Evolutionary conservation across 768 basidiomycete species (phyloP), one percentile per base, ranked within the genome.

Genomic region (Mycena floridula): DNA sequence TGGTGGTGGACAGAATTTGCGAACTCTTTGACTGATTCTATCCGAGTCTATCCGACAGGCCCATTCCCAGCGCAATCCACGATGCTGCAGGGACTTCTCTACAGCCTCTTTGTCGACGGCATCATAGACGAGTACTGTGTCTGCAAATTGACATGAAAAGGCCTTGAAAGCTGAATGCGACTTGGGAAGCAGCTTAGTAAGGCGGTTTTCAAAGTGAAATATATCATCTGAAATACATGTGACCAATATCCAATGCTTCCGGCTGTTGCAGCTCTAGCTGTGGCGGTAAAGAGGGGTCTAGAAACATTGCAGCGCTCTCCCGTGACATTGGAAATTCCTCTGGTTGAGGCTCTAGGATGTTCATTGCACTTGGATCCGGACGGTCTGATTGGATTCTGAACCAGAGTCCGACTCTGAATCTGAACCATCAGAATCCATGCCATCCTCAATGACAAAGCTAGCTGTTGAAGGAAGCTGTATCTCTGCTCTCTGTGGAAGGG

Each of bases 71-170:
- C 16, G n/a, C 6, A 44, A 25, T 7, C 37, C 50, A n/a, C 48
- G 48, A 27, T 45, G 11, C 20, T 44, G 15, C 15, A 51, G 41
- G 11, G 48, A 23, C 22, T 36, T 40, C 4, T 44, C 40, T 3
- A 51, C 50, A 4, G 40, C 37, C 0, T 25, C 30, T 25, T 43
- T 40, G 28, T 51, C 50, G n/a, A 30, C 27, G 3, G n/a, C 22
- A n/a, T 48, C 50, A 9, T 44, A 44, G 32, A 51, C 41, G n/a
- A 51, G 47, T 16, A 48, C 45, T 1, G 25, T 42, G 36, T 42
- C 37, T 15, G 37, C 32, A 32, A 49, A 49, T 22, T 41, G 23
- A 26, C 44, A 44, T 4, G 48, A 23, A 26, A 49, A 49, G 21
- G 37, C 44, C 20, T 49, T 45, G 40, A 30, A 49, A 4, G 44